These are phyloP conservation scores for Phascolomyces articulosus DNA, from an alignment of 371 early-diverging fungal species.

Conservation along the genomic window DNA sequence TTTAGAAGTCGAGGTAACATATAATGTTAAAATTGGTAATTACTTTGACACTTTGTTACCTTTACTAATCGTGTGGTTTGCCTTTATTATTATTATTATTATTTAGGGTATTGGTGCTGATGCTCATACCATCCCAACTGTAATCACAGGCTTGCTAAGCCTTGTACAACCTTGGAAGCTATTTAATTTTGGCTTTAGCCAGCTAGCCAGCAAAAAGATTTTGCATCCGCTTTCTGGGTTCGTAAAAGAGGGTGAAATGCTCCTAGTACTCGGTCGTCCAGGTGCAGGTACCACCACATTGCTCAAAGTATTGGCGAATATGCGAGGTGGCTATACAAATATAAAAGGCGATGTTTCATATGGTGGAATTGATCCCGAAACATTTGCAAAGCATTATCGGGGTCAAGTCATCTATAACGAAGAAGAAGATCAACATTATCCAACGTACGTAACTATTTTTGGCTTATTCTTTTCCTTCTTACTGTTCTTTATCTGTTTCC, in stretches of 20 bases:
- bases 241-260: slow-evolving; percentile 68
- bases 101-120: slow-evolving; percentile 38
- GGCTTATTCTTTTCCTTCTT: not conserved
- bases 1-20: slow-evolving; percentile 33
- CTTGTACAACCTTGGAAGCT: slow-evolving; percentile 28
- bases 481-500: not conserved
- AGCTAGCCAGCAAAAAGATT: slow-evolving; percentile 28
- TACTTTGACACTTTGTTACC: too few species aligned
- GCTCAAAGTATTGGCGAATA: slow-evolving; percentile 66
- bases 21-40: not conserved
- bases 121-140: slow-evolving; percentile 31
- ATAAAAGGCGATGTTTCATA: slow-evolving; percentile 44
- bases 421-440: slow-evolving; percentile 53
- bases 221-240: slow-evolving; percentile 58
- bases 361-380: slow-evolving; percentile 42
- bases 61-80: not conserved
- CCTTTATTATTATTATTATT: not conserved
- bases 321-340: slow-evolving; percentile 53
- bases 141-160: slow-evolving; percentile 5
- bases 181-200: slow-evolving; percentile 1
- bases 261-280: slow-evolving; percentile 70
- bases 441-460: slow-evolving; percentile 27
- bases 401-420: slow-evolving; percentile 49
- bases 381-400: slow-evolving; percentile 37
- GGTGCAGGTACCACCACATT: slow-evolving; percentile 72